Percentiles rank a stretch among this genome's conserved stretches.
Conservation (phyloP, 2,329 filamentous ascomycete genomes). For the Cryphonectria japonica region DNA sequence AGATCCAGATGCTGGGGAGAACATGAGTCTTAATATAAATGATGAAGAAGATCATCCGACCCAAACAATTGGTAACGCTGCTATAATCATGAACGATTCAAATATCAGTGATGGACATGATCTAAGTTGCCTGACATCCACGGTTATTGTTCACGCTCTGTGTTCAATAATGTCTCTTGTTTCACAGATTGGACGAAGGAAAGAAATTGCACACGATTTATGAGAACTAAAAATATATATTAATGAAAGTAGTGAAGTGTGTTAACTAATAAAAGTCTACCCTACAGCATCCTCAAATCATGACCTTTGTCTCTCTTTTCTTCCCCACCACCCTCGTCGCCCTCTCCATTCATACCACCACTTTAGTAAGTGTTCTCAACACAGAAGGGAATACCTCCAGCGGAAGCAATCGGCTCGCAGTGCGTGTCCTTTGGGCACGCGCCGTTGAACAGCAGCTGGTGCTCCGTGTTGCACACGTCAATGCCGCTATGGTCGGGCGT, state of each 20-base stretch:
- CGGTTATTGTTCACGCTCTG: too few relatives aligned
- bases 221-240: neutral
- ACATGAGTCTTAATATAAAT: too few relatives aligned
- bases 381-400: constrained; percentile 27
- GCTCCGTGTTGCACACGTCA: constrained; percentile 28
- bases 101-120: too few relatives aligned
- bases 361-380: constrained; percentile 18
- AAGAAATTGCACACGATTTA: neutral
- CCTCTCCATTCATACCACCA: neutral
- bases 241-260: neutral
- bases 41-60: too few relatives aligned
- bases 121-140: too few relatives aligned
- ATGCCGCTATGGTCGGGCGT: constrained; percentile 18
- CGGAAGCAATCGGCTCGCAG: constrained; percentile 19
- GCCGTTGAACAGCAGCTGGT: constrained; percentile 29
- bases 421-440: constrained; percentile 24
- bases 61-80: too few relatives aligned
- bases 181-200: neutral
- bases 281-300: neutral
- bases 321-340: neutral
- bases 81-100: too few relatives aligned
- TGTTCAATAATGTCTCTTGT: too few relatives aligned
- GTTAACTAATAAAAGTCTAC: neutral
- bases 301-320: neutral
- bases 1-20: too few relatives aligned